Percentiles rank a stretch among this genome's conserved stretches.
These are phyloP conservation scores for Oenanthe sinensis DNA, from an alignment of 129 eudicot species.

Conservation along the genomic window DNA sequence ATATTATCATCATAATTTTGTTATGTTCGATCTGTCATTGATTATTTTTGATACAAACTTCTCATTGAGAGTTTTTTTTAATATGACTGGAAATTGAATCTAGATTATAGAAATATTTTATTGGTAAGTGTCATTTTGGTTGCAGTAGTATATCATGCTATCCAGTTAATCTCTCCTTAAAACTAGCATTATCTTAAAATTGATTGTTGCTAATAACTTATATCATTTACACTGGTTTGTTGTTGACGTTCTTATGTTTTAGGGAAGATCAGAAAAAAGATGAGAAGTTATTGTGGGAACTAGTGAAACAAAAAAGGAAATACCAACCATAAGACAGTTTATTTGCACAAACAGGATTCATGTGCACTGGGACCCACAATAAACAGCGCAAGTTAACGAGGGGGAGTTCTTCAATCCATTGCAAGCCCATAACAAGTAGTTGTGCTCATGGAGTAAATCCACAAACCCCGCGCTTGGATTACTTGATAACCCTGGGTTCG, in stretches of 20 bases:
- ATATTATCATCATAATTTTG: neutral
- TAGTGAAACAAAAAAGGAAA: conserved; percentile 41
- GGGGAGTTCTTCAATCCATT: conserved; percentile 18
- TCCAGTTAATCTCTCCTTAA: neutral
- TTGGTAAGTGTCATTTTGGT: neutral
- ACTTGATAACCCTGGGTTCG: conserved; percentile 41
- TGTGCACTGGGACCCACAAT: conserved; percentile 26
- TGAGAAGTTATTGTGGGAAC: conserved; percentile 53
- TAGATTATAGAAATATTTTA: neutral
- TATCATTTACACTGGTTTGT: neutral
- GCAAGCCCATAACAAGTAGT: conserved; percentile 19
- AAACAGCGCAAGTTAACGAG: conserved; percentile 25
- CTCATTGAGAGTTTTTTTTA: neutral
- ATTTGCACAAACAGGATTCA: conserved; percentile 36
- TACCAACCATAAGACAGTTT: conserved; percentile 44
- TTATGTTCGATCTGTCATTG: neutral
- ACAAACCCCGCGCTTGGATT: conserved; percentile 17
- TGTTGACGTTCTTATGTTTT: conserved; percentile 23
- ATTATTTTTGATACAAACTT: neutral
- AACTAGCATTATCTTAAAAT: neutral
- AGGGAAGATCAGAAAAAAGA: conserved; percentile 47
- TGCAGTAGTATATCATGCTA: neutral
- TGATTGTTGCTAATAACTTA: neutral
- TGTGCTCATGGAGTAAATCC: conserved; percentile 15
- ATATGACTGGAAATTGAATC: neutral